These are phyloP conservation scores for Pharnaceum exiguum DNA, from an alignment of 148 eudicot genomes.

Conservation along the genomic window DNA sequence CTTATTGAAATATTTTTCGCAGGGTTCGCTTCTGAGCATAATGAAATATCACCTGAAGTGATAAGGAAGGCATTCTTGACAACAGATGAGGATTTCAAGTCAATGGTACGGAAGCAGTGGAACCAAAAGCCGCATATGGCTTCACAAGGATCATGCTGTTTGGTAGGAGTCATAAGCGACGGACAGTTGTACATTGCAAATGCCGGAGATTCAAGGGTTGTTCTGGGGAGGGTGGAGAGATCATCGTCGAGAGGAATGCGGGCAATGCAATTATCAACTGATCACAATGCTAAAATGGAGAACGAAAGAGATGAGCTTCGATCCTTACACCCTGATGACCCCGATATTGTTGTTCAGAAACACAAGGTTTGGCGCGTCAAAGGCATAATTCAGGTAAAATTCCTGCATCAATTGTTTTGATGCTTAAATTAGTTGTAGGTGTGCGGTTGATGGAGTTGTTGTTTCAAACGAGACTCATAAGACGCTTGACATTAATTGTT, in stretches of 20 bases:
- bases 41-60: slow-evolving; percentile 52
- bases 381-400: slow-evolving; percentile 77
- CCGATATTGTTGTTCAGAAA: slow-evolving; percentile 64
- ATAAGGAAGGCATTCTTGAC: slow-evolving; percentile 66
- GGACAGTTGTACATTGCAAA: slow-evolving; percentile 61
- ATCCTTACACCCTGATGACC: slow-evolving; percentile 59
- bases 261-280: slow-evolving; percentile 71
- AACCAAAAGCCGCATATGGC: slow-evolving; percentile 57
- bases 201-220: slow-evolving; percentile 87
- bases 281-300: slow-evolving; percentile 68
- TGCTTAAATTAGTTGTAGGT: not conserved
- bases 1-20: slow-evolving; percentile 5
- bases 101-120: slow-evolving; percentile 67
- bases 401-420: not conserved
- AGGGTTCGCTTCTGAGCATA: slow-evolving; percentile 56
- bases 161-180: slow-evolving; percentile 62
- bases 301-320: slow-evolving; percentile 65
- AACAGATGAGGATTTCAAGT: slow-evolving; percentile 62
- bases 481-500: no score
- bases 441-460: no score
- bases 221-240: slow-evolving; percentile 57
- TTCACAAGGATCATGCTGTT: slow-evolving; percentile 78
- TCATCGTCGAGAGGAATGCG: slow-evolving; percentile 18
- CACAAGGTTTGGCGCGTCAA: slow-evolving; percentile 92
- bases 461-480: not conserved